Conservation (phyloP, 805 yeast species). For the Starmerella kuoi region DNA sequence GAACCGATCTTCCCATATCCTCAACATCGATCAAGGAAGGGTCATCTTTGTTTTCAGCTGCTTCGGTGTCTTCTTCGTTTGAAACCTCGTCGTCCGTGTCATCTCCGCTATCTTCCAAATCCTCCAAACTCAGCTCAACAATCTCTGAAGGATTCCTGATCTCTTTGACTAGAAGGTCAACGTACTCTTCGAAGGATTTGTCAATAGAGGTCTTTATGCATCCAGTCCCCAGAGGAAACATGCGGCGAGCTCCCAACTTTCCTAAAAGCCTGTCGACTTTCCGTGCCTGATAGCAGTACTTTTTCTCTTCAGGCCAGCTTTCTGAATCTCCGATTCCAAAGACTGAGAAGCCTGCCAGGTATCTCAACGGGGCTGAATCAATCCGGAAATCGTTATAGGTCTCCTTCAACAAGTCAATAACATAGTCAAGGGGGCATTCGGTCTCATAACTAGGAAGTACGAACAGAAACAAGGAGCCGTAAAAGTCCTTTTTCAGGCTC, state of each 20-base stretch:
- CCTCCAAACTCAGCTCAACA: constrained; percentile 35
- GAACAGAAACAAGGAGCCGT: constrained; percentile 41
- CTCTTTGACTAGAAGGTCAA: constrained; percentile 43
- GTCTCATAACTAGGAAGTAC: constrained; percentile 86
- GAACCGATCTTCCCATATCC: constrained; percentile 61
- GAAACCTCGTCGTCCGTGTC: constrained; percentile 27
- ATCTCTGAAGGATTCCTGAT: constrained; percentile 56
- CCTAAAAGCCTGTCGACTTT: constrained; percentile 63
- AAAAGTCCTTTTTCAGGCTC: constrained; percentile 36
- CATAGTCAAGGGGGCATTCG: constrained; percentile 83
- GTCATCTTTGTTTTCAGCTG: not conserved
- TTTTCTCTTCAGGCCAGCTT: constrained; percentile 55
- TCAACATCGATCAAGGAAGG: constrained; percentile 62
- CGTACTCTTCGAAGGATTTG: constrained; percentile 57
- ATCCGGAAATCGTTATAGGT: constrained; percentile 76
- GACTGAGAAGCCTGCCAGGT: constrained; percentile 68
- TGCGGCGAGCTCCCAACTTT: constrained; percentile 73
- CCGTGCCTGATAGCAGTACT: constrained; percentile 77
- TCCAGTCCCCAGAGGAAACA: constrained; percentile 71
- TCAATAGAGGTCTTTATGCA: constrained; percentile 57
- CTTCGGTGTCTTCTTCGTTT: constrained; percentile 29
- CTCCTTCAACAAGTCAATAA: constrained; percentile 66
- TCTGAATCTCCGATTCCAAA: constrained; percentile 82
- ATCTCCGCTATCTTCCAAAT: constrained; percentile 45
- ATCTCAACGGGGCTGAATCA: constrained; percentile 63